Conservation (phyloP, 2,329 filamentous ascomycete genomes). For the Epichloe typhina region DNA sequence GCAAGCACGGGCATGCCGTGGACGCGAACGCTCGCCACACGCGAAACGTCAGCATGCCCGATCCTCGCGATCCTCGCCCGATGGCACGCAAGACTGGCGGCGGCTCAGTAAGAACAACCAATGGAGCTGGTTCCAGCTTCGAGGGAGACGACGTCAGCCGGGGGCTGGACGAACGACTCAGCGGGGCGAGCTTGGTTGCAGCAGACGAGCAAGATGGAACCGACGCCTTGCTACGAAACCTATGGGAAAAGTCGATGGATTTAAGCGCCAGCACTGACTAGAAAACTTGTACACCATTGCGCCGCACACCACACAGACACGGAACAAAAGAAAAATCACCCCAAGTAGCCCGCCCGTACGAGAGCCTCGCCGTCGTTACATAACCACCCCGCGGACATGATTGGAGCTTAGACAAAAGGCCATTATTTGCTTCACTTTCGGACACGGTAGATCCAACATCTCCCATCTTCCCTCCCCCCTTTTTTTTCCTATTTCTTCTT, state of each 20-base stretch:
- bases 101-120: constrained; percentile 23
- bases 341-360: too few species aligned
- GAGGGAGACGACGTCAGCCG: constrained; percentile 31
- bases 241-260: constrained; percentile 50
- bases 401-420: too few species aligned
- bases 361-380: too few species aligned
- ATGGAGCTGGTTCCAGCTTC: constrained; percentile 29
- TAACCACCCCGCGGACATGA: too few species aligned
- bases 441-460: too few species aligned
- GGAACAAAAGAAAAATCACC: not conserved
- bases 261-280: constrained; percentile 35
- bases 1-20: constrained; percentile 16
- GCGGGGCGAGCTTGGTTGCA: constrained; percentile 36
- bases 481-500: too few species aligned
- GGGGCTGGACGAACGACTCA: constrained; percentile 27
- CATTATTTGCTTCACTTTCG: too few species aligned
- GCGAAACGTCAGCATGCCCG: constrained; percentile 27
- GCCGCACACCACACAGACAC: not conserved
- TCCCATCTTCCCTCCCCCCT: too few species aligned
- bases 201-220: constrained; percentile 38
- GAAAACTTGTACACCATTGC: not conserved
- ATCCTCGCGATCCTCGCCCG: constrained; percentile 19
- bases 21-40: constrained; percentile 20
- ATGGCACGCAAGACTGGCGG: constrained; percentile 19
- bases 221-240: constrained; percentile 36